Base-by-base conservation (phyloP, 208 protist genomes). In the Trypanosoma mega region DNA sequence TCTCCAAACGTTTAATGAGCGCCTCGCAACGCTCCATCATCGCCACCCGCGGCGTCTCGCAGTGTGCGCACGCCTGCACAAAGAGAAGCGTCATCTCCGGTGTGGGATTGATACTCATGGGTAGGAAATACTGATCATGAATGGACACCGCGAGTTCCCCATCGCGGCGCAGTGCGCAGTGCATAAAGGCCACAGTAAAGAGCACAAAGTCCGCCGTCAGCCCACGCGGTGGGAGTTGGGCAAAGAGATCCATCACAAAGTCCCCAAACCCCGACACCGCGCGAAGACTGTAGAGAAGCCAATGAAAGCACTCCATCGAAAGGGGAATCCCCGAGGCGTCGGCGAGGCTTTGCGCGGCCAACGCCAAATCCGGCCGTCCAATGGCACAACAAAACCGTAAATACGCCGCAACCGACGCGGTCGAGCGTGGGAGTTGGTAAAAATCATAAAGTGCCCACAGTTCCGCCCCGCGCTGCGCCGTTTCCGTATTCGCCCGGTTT, bases 401-500 rank as follows among this genome's bases (percentile, higher is more conserved):
- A 64, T 92, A 90, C 23, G 85, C 77, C 63, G 85, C 82, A 31
- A 94, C 53, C 27, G 78, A 81, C 4, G 39, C 48, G 3, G 66
- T 69, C 47, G 53, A 82, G 44, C 86, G 87, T 24, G 33, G 44
- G 20, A 94, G 64, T 31, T 79, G 56, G 63, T 91, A 96, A 65
- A 96, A 93, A 63, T 96, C 91, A 64, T 76, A 96, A 14, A 96
- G 78, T 5, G 77, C 71, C 88, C 91, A 96, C 39, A 78, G 56
- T 34, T 96, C 91, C 43, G 87, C 60, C 46, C 90, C 89, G n/a
- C 53, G 64, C 50, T 76, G 63, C 43, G 66, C 61, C 27, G 72
- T 52, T 24, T 39, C 47, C 27, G 65, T 51, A 67, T 94, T 81
- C 21, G 59, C 76, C 14, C 73, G n/a, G n/a, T n/a, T n/a, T n/a